Conservation (phyloP, 2,329 filamentous ascomycete species). For the Hymenoscyphus infarciens region DNA sequence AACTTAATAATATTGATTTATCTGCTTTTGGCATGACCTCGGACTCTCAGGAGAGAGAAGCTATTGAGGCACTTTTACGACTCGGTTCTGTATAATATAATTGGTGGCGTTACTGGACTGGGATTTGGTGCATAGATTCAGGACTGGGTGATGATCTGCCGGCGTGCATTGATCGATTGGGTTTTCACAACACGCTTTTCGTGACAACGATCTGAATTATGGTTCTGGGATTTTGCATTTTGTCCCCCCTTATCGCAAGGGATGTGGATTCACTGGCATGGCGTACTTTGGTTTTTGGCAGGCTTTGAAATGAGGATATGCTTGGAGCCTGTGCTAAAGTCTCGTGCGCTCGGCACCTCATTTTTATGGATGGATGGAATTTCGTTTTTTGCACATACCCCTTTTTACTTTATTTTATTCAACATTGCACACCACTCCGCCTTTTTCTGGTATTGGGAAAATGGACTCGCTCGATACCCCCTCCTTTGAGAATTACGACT, state of each 20-base stretch:
- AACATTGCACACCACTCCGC: conserved; percentile 17
- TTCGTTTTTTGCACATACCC: conserved; percentile 22
- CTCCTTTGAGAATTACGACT: conserved; percentile 4
- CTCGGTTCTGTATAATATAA: conserved; percentile 69
- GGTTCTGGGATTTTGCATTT: conserved; percentile 22
- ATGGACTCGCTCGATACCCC: conserved; percentile 5
- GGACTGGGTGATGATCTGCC: conserved; percentile 30
- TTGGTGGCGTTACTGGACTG: conserved; percentile 27
- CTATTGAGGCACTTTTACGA: conserved; percentile 74
- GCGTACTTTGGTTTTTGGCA: conserved; percentile 26
- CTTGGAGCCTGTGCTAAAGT: conserved; percentile 34
- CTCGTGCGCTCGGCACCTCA: conserved; percentile 33
- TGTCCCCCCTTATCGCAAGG: conserved; percentile 23
- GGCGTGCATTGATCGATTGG: conserved; percentile 35
- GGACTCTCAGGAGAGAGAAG: conserved; percentile 74
- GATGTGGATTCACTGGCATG: conserved; percentile 22
- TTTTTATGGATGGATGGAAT: conserved; percentile 12
- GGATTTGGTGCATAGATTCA: conserved; percentile 26
- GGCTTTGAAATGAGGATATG: conserved; percentile 16
- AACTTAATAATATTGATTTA: conserved; percentile 50
- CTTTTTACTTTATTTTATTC: conserved; percentile 16
- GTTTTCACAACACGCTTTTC: conserved; percentile 27
- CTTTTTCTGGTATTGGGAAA: conserved; percentile 6
- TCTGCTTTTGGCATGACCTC: conserved; percentile 41
- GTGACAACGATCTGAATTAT: conserved; percentile 21